Conservation (phyloP, 805 yeast genomes). For the Lipomyces sp. region DNA sequence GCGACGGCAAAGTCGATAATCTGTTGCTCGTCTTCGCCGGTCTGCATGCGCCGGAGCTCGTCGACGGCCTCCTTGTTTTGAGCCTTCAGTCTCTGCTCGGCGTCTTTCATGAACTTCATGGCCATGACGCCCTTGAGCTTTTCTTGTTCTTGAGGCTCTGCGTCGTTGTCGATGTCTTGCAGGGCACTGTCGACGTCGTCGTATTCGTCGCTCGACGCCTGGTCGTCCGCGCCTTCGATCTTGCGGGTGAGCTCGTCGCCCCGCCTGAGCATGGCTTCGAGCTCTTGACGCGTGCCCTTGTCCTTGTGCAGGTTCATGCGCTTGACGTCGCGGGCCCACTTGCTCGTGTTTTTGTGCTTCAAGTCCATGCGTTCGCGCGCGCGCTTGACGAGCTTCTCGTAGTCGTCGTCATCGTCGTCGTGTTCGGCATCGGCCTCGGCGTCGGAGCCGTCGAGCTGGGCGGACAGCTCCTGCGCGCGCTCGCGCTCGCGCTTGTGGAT, state of each 20-base stretch:
- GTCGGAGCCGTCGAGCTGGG: conserved; percentile 41
- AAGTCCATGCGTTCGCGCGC: conserved; percentile 91
- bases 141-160: conserved; percentile 21
- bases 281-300: conserved; percentile 73
- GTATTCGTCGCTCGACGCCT: conserved; percentile 45
- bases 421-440: conserved; percentile 13
- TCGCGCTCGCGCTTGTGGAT: conserved; percentile 80
- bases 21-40: conserved; percentile 46
- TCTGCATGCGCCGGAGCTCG: conserved; percentile 49
- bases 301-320: conserved; percentile 89
- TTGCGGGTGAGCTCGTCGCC: conserved; percentile 74
- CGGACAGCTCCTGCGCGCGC: conserved; percentile 64
- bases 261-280: conserved; percentile 90
- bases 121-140: conserved; percentile 74
- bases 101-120: conserved; percentile 94
- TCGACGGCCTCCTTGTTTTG: conserved; percentile 56
- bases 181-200: conserved; percentile 44
- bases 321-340: conserved; percentile 89
- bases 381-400: conserved; percentile 59
- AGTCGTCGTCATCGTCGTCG: conserved; percentile 43
- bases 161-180: conserved; percentile 44
- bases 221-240: conserved; percentile 59
- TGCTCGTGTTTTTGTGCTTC: conserved; percentile 80
- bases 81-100: conserved; percentile 64
- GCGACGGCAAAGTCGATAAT: conserved; percentile 40